Conservation (phyloP, 1,284 basidiomycete genomes). For the Cystobasidium slooffiae region DNA sequence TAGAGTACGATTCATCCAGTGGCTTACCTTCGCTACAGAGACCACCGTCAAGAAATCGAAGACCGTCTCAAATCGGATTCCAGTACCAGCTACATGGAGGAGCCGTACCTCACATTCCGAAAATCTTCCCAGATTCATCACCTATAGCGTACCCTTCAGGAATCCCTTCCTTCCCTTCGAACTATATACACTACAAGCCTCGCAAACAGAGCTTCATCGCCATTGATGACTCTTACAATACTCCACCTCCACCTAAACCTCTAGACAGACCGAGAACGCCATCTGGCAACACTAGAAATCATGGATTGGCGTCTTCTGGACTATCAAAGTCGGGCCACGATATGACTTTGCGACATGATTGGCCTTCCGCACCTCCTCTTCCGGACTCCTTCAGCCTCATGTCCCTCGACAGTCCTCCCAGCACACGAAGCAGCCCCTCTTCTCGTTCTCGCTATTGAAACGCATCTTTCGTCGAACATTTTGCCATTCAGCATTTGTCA, state of each 20-base stretch:
- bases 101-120: slow-evolving; percentile 7
- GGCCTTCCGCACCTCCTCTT: too few relatives aligned
- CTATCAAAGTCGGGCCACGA: too few relatives aligned
- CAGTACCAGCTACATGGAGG: neutral
- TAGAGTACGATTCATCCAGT: neutral
- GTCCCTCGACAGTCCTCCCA: too few relatives aligned
- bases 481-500: too few relatives aligned
- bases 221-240: slow-evolving; percentile 4
- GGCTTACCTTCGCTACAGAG: neutral
- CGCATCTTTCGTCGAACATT: too few relatives aligned
- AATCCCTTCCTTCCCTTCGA: neutral
- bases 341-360: too few relatives aligned
- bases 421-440: too few relatives aligned
- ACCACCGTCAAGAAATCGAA: neutral
- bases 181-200: slow-evolving; percentile 4
- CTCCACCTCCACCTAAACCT: neutral
- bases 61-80: too few relatives aligned
- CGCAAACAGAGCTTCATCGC: slow-evolving; percentile 12
- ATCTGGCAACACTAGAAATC: too few relatives aligned
- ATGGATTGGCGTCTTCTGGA: too few relatives aligned
- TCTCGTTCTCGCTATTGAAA: too few relatives aligned
- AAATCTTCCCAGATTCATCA: neutral
- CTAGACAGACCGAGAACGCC: neutral
- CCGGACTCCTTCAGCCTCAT: too few relatives aligned
- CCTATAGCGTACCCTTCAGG: neutral